These are phyloP conservation scores for Nicotiana undulata DNA, from an alignment of 257 asterid genomes.

Conservation along the genomic window DNA sequence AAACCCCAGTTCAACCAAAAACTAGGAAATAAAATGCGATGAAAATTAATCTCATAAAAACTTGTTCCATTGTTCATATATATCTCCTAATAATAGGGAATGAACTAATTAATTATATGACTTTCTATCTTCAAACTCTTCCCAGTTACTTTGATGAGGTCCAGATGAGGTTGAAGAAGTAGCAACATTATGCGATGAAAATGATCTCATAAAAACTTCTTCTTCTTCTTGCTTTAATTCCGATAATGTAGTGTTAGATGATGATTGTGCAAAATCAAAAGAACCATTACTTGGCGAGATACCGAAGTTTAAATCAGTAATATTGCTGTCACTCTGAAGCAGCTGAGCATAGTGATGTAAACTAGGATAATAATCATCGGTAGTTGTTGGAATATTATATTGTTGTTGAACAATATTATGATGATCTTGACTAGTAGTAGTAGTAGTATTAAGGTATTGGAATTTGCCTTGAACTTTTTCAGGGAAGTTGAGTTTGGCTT, in stretches of 20 bases:
- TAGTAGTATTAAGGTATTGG: conserved; percentile 21
- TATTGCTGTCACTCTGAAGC: conserved; percentile 11
- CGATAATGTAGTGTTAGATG: background rate
- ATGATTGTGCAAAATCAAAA: conserved; percentile 16
- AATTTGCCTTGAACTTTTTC: conserved; percentile 59
- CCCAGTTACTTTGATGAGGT: background rate
- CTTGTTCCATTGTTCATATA: background rate
- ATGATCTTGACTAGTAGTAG: conserved; percentile 3
- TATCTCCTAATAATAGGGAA: background rate
- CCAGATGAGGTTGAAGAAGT: background rate
- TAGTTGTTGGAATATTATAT: background rate
- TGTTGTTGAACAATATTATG: background rate
- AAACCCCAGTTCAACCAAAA: too few relatives aligned
- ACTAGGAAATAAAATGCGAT: too few relatives aligned
- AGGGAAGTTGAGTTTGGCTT: conserved; percentile 85
- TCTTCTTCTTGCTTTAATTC: background rate
- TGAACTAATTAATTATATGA: background rate
- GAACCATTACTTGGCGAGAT: conserved; percentile 6
- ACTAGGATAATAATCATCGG: conserved; percentile 1
- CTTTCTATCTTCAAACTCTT: background rate
- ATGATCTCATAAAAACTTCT: background rate
- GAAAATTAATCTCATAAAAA: background rate
- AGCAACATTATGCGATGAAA: background rate
- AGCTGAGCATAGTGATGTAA: conserved; percentile 29
- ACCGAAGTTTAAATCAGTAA: conserved; percentile 6